phyloP scores from a whole-genome alignment of 2,329 filamentous ascomycete genomes.

The Xylaria arbuscula region DNA sequence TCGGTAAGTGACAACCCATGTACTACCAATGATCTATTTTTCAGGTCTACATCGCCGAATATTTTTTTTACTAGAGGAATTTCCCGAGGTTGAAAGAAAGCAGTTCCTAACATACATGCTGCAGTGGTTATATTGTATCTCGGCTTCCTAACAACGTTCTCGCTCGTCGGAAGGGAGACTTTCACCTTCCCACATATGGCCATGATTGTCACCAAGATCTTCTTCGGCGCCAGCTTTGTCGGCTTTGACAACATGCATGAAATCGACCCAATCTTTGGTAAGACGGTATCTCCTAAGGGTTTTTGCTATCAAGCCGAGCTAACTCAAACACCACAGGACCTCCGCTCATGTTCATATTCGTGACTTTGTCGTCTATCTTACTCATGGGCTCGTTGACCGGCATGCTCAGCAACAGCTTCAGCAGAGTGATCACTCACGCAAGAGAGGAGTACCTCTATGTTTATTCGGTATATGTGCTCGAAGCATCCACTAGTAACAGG shows the following conservation, averaged over 20 bases:
- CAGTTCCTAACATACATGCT: conserved; percentile 19
- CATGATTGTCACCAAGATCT: conserved; percentile 82
- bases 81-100: background rate
- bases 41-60: background rate
- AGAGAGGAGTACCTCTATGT: conserved; percentile 83
- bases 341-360: conserved; percentile 76
- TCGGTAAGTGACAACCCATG: conserved; percentile 71
- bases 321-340: conserved; percentile 53
- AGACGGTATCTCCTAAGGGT: conserved; percentile 13
- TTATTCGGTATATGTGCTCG: conserved; percentile 73
- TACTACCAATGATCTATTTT: background rate
- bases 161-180: conserved; percentile 76
- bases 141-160: conserved; percentile 89
- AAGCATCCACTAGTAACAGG: conserved; percentile 74
- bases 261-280: conserved; percentile 67
- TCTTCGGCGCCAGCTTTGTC: conserved; percentile 80
- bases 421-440: conserved; percentile 70
- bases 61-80: background rate
- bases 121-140: conserved; percentile 68
- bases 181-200: conserved; percentile 76
- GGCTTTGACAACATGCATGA: conserved; percentile 76
- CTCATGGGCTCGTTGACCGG: conserved; percentile 82
- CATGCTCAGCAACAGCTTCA: conserved; percentile 81
- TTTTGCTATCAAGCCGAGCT: conserved; percentile 19
- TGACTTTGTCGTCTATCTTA: conserved; percentile 81